A percentile compares a stretch with the other conserved stretches of the same genome.
Evolutionary conservation across 169 alveolate genomes (phyloP).

Genomic region (Eimeria acervulina): DNA sequence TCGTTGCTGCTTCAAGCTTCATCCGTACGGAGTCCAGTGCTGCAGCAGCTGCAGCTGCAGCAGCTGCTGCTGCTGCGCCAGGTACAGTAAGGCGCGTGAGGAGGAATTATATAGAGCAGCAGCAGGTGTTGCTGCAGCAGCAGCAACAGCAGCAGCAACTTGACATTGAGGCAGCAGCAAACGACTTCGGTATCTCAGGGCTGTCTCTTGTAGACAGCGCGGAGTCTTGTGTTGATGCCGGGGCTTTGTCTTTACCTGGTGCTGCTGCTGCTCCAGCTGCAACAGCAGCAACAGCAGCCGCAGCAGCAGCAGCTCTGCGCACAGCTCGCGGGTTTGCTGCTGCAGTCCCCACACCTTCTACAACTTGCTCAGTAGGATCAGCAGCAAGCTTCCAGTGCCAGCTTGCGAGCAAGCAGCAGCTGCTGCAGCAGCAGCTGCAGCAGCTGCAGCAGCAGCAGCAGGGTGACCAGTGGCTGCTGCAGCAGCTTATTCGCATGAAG

Average conservation of each 20-base stretch:
- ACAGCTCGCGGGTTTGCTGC: slow-evolving; percentile 28
- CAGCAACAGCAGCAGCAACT: slow-evolving; percentile 7
- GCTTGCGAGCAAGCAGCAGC: too few species aligned
- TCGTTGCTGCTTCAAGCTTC: neutral
- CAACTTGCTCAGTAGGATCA: neutral
- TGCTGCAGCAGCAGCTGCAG: too few species aligned
- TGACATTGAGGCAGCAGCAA: neutral
- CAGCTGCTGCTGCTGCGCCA: too few species aligned
- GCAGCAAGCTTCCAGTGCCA: neutral
- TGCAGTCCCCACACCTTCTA: slow-evolving; percentile 17
- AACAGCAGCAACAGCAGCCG: neutral
- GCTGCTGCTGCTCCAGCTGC: neutral
- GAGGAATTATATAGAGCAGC: too few species aligned
- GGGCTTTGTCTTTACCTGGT: neutral
- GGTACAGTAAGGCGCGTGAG: too few species aligned
- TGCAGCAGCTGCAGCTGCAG: neutral
- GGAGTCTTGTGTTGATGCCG: neutral
- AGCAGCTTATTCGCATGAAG: neutral
- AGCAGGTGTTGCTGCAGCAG: too few species aligned
- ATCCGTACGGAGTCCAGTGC: neutral
- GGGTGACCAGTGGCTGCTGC: neutral
- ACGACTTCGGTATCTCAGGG: neutral
- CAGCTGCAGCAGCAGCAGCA: too few species aligned
- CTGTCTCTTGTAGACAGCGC: neutral
- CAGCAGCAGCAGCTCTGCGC: slow-evolving; percentile 3